Evolutionary conservation across 139 green algal genomes (phyloP).

Genomic region (Trebouxia sp.): DNA sequence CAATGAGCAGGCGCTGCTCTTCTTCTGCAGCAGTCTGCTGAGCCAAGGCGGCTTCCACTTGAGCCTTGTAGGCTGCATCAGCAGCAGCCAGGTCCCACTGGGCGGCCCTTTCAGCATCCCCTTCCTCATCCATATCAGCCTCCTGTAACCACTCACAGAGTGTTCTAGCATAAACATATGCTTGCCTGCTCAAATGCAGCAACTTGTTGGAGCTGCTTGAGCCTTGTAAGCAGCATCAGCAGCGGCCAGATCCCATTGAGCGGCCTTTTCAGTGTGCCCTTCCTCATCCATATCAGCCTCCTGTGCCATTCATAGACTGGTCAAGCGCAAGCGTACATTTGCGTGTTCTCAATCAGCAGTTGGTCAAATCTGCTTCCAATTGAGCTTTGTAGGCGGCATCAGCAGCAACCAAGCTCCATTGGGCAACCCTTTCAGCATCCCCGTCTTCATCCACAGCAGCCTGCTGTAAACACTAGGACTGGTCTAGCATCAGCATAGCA

Average conservation of each 20-base stretch:
- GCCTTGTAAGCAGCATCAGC: constrained; percentile 58
- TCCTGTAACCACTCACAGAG: constrained; percentile 32
- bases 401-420: constrained; percentile 70
- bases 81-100: constrained; percentile 72
- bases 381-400: constrained; percentile 56
- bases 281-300: constrained; percentile 65
- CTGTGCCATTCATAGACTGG: not conserved
- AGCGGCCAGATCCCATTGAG: constrained; percentile 68
- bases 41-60: constrained; percentile 42
- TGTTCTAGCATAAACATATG: not conserved
- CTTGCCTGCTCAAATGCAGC: not conserved
- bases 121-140: constrained; percentile 60
- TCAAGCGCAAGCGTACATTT: not conserved
- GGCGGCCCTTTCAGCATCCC: constrained; percentile 48
- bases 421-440: constrained; percentile 50
- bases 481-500: not conserved
- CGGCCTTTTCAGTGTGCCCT: constrained; percentile 45
- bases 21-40: not conserved
- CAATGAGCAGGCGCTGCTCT: not conserved
- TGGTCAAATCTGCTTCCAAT: constrained; percentile 30
- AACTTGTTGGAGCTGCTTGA: constrained; percentile 28
- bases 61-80: constrained; percentile 53
- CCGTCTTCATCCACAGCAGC: constrained; percentile 50
- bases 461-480: not conserved
- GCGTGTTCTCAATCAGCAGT: not conserved